These are phyloP conservation scores for Musa balbisiana DNA, from an alignment of 202 grass and related monocot genomes.

Conservation along the genomic window DNA sequence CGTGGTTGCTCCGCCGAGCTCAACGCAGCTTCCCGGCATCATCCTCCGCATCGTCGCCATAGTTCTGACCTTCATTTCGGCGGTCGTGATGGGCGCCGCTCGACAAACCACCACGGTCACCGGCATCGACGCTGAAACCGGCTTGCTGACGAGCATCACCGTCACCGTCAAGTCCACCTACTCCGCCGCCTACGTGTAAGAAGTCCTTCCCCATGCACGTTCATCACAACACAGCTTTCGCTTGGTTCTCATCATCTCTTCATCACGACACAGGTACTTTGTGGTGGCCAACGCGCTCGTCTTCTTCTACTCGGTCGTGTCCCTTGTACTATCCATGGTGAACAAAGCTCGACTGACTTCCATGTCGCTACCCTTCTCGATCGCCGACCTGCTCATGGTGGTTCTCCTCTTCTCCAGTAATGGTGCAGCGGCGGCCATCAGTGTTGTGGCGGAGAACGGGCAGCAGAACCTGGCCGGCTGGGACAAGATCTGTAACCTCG, in stretches of 20 bases:
- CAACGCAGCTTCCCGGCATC: background rate
- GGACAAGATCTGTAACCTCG: constrained; percentile 3
- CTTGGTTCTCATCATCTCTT: no score
- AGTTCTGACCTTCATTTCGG: constrained; percentile 4
- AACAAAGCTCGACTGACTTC: background rate
- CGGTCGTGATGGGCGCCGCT: constrained; percentile 12
- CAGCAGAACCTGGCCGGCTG: background rate
- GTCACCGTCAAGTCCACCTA: background rate
- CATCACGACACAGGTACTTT: background rate
- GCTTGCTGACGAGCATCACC: background rate
- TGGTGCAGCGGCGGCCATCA: constrained; percentile 5
- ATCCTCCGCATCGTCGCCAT: background rate
- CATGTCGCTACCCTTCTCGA: background rate
- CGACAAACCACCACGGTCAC: background rate
- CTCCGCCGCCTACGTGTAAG: constrained; percentile 11
- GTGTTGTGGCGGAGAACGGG: background rate
- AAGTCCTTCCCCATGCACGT: no score
- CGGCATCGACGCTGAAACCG: background rate
- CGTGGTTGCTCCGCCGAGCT: background rate
- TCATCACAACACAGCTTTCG: no score
- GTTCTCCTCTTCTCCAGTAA: constrained; percentile 21
- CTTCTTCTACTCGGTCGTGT: constrained; percentile 2
- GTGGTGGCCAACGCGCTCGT: constrained; percentile 1
- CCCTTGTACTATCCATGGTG: background rate
- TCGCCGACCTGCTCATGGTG: constrained; percentile 7